These are phyloP conservation scores for Coffea humblotiana DNA, from an alignment of 305 asterid species.

Conservation along the genomic window DNA sequence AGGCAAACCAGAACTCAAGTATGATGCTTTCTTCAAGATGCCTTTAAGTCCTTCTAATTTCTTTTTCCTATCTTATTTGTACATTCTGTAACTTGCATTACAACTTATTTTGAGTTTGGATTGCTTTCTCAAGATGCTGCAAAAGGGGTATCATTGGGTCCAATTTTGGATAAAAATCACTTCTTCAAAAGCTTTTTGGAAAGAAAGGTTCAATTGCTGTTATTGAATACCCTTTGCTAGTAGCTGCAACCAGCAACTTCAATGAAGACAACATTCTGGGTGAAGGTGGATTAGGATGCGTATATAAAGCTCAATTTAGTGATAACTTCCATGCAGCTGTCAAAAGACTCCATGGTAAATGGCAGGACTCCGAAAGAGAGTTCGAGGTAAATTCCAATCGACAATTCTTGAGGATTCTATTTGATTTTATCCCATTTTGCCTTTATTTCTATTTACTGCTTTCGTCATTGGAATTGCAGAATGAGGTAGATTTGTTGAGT, in stretches of 20 bases:
- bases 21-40: slow-evolving; percentile 12
- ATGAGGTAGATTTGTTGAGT: slow-evolving; percentile 68
- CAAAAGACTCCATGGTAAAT: slow-evolving; percentile 54
- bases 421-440: slow-evolving; percentile 2
- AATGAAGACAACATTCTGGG: slow-evolving; percentile 57
- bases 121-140: slow-evolving; percentile 42
- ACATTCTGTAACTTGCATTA: background rate
- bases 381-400: slow-evolving; percentile 51
- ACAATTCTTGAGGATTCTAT: background rate
- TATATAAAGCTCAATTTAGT: slow-evolving; percentile 70
- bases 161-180: slow-evolving; percentile 58
- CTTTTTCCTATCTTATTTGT: background rate
- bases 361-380: slow-evolving; percentile 60
- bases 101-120: slow-evolving; percentile 1
- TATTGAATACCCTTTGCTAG: slow-evolving; percentile 63
- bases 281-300: slow-evolving; percentile 69
- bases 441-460: slow-evolving; percentile 21
- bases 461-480: slow-evolving; percentile 50
- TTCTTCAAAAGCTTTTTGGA: slow-evolving; percentile 45
- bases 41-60: background rate
- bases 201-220: slow-evolving; percentile 60
- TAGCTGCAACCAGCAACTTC: slow-evolving; percentile 75
- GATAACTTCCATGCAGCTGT: slow-evolving; percentile 61
- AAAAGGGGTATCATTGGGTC: slow-evolving; percentile 53
- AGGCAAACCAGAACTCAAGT: slow-evolving; percentile 52